Evolutionary conservation across 345 rosid genomes (phyloP), one percentile per base, ranked within the genome.

Genomic region (Clarkia xantiana): DNA sequence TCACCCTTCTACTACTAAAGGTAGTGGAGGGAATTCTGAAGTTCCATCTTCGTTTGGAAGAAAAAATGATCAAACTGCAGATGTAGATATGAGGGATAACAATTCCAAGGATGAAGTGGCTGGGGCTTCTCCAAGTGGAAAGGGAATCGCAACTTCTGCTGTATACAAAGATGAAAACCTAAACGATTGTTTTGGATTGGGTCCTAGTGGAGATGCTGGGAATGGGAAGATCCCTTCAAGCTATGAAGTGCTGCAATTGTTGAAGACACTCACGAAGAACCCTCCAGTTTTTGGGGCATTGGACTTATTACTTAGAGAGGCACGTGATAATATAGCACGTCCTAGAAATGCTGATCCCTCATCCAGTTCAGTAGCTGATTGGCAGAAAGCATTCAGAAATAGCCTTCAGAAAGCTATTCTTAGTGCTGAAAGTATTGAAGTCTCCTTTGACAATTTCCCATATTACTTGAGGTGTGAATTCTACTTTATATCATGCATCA

Each of bases 401-500:
- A 71, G 76, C 71, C 56, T 93, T 50, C 75, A 56, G 53, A 84
- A 76, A 66, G 83, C 82, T 66, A 68, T 87, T 66, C 64, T 84
- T 29, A 66, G 56, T 65, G 72, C 94, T 49, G 71, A 75, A 44
- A 65, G 62, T 40, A 72, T 84, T 53, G 96, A 82, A n/a, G 78
- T 84, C 64, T 75, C 99, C 47, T 80, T 87, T 44, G 87, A 80
- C 46, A 66, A 58, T 46, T 87, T 93, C 59, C 96, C 99, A 15
- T 93, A 93, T 58, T 93, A 64, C 55, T 60, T 93, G 56, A 86
- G 99, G 99, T 84, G 67, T 47, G 18, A 2, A 22, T 42, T 44
- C 7, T 29, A 29, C 8, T 29, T 29, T 29, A 29, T 29, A 1
- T 29, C 9, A 10, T 7, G 9, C 36, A 5, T 29, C 36, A n/a